Evolutionary conservation across 2,329 filamentous ascomycete genomes (phyloP), one percentile per base, ranked within the genome.

Genomic region (Epichloe glyceriae): DNA sequence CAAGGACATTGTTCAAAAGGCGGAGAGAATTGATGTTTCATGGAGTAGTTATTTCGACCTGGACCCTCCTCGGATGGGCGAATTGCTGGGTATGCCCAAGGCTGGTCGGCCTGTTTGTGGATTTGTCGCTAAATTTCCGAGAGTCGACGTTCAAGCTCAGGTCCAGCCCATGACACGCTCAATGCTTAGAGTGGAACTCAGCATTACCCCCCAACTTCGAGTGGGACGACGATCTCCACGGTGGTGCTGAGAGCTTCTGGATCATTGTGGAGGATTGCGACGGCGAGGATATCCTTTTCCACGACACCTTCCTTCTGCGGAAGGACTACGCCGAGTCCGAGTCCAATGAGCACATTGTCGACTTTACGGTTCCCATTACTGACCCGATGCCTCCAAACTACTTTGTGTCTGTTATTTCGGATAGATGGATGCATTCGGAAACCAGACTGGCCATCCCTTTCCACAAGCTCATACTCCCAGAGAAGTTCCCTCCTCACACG

Each of bases 311-410:
- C 67, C 73, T 97, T 39, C 76, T 98, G 26, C 86, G 91, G 42
- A 89, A 85, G 62, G 88, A 95, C 55, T 96, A 95, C 62, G 90
- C 89, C 4, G 73, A 81, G 53, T 78, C 85, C 1, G 91, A 97
- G 61, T 79, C 84, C 64, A 96, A 91, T 56, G 91, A 97, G 70
- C 93, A 98, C 67, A 70, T 96, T 11, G 85, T 98, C 30, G 93
- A 98, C 59, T 93, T 98, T 60, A 97, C 91, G 0, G 91, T 97
- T 3, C 87, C 93, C 0, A 95, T 98, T 58, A 90, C 88, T 0
- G 93, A 98, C 59, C 94, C 94, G 0, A 95, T 97, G 86, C 93
- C 93, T 14, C 93, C 94, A 0, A 95, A 98, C 67, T 98, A 98
- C 71, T 98, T 98, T 70, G 88, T 98, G 60, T 93, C 89, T 0